These are phyloP conservation scores for Rhizopogon rudus DNA, from an alignment of 768 basidiomycete species.

Conservation along the genomic window DNA sequence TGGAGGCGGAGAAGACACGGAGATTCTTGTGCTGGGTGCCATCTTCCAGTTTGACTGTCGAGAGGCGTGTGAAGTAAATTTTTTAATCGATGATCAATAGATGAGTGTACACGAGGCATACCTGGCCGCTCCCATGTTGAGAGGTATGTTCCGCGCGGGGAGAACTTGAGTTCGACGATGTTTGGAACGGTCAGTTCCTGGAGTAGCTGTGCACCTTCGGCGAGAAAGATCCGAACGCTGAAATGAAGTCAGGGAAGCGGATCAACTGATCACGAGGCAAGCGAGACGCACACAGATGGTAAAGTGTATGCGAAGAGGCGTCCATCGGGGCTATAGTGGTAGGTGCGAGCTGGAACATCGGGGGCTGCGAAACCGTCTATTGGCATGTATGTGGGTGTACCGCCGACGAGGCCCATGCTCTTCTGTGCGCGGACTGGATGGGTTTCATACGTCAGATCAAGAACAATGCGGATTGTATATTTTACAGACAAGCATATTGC, in stretches of 20 bases:
- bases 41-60: slow-evolving; percentile 77
- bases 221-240: slow-evolving; percentile 76
- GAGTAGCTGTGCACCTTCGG: slow-evolving; percentile 67
- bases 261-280: slow-evolving; percentile 12
- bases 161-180: slow-evolving; percentile 84
- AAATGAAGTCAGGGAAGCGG: slow-evolving; percentile 11
- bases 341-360: slow-evolving; percentile 69
- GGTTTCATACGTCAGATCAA: slow-evolving; percentile 13
- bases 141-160: slow-evolving; percentile 88
- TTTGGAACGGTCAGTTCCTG: slow-evolving; percentile 72
- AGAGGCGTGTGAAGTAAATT: background rate
- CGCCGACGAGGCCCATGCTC: slow-evolving; percentile 79
- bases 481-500: slow-evolving; percentile 77
- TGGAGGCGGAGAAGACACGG: slow-evolving; percentile 80
- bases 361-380: slow-evolving; percentile 61
- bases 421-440: slow-evolving; percentile 88
- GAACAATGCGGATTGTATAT: background rate
- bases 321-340: slow-evolving; percentile 83
- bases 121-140: slow-evolving; percentile 94
- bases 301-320: slow-evolving; percentile 83
- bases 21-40: slow-evolving; percentile 92
- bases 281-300: slow-evolving; percentile 56
- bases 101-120: slow-evolving; percentile 30
- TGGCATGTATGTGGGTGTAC: slow-evolving; percentile 68
- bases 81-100: slow-evolving; percentile 10